Evolutionary conservation across 108 stramenopile genomes (phyloP).

Genomic region (Mediolabrus comicus): DNA sequence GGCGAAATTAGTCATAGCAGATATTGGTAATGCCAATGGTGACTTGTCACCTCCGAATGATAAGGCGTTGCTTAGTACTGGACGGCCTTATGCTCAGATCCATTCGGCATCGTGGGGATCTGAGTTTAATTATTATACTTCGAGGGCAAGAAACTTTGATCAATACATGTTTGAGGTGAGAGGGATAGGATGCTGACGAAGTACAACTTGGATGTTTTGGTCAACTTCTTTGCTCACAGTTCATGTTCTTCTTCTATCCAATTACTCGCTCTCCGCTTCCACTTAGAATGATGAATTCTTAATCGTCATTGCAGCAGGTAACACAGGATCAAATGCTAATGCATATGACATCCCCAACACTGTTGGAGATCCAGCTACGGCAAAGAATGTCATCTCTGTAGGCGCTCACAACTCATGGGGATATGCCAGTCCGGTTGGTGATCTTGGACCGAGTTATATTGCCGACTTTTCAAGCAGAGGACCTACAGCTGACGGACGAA

Average conservation of each 20-base stretch:
- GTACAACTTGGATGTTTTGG: no score
- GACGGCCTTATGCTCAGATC: slow-evolving; percentile 25
- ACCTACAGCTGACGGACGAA: slow-evolving; percentile 39
- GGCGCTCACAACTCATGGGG: slow-evolving; percentile 25
- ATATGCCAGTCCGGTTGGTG: not conserved
- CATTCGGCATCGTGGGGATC: slow-evolving; percentile 54
- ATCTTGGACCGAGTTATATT: slow-evolving; percentile 31
- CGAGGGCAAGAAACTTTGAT: slow-evolving; percentile 36
- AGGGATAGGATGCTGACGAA: not conserved
- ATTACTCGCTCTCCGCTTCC: no score
- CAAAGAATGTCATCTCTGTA: slow-evolving; percentile 39
- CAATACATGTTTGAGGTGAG: slow-evolving; percentile 36
- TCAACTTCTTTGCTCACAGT: not conserved
- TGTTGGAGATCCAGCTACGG: slow-evolving; percentile 35
- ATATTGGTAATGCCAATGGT: slow-evolving; percentile 30
- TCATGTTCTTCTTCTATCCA: no score
- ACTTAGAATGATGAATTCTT: slow-evolving; percentile 36
- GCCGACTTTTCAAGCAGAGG: slow-evolving; percentile 38
- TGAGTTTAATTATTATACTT: slow-evolving; percentile 24
- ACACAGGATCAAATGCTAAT: not conserved
- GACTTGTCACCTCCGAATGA: slow-evolving; percentile 23
- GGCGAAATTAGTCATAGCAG: slow-evolving; percentile 36
- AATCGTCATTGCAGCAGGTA: slow-evolving; percentile 39
- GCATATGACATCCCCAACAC: slow-evolving; percentile 17
- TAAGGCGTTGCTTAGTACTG: slow-evolving; percentile 9